phyloP scores from a whole-genome alignment of 768 basidiomycete species.

The Termitomyces sp. region DNA sequence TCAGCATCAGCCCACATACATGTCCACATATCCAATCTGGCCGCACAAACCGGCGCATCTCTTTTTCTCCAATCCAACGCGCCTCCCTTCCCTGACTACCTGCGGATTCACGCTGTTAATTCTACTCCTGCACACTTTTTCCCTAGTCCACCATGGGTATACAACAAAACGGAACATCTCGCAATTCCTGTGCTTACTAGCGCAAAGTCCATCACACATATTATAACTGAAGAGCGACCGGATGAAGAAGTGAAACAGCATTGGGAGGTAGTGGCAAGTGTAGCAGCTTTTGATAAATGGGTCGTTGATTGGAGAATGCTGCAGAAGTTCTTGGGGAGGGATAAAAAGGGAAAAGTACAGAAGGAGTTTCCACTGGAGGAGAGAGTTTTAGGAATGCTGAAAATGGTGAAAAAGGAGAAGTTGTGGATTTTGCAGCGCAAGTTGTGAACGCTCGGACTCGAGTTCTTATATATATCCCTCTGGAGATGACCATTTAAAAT shows the following conservation, averaged over 20 bases:
- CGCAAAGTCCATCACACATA: conserved; percentile 46
- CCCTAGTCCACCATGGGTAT: conserved; percentile 45
- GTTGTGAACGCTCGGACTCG: not conserved
- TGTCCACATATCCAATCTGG: conserved; percentile 80
- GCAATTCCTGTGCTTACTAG: conserved; percentile 33
- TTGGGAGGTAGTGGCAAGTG: conserved; percentile 41
- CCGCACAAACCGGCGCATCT: conserved; percentile 86
- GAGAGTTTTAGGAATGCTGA: conserved; percentile 23
- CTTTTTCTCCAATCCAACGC: conserved; percentile 75
- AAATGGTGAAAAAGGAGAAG: conserved; percentile 32
- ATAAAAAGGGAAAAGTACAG: conserved; percentile 9
- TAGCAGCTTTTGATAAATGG: conserved; percentile 28
- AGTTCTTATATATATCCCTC: not conserved
- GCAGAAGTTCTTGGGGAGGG: conserved; percentile 2
- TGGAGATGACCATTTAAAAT: not conserved
- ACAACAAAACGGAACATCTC: conserved; percentile 79
- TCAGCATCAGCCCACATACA: conserved; percentile 25
- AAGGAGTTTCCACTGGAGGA: not conserved
- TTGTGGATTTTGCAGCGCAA: conserved; percentile 47
- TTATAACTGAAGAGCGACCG: conserved; percentile 49
- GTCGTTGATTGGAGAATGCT: conserved; percentile 22
- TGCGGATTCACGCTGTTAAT: conserved; percentile 9
- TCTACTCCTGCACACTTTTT: not conserved
- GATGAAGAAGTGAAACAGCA: conserved; percentile 15
- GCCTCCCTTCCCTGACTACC: conserved; percentile 38